Evolutionary conservation across 1,284 basidiomycete genomes (phyloP).

Genomic region (Inonotus obliquus): DNA sequence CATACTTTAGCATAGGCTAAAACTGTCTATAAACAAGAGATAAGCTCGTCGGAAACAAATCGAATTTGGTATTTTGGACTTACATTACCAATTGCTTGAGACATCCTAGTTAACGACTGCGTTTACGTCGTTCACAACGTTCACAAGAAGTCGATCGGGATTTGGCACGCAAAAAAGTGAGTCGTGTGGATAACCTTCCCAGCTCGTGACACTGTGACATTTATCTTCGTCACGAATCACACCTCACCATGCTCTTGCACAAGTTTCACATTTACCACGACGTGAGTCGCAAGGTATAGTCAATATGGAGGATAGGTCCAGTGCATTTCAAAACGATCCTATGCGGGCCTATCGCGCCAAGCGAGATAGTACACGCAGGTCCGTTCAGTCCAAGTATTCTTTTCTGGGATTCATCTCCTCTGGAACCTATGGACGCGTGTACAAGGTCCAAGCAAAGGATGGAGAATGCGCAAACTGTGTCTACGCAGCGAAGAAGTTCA

Average conservation of each 20-base stretch:
- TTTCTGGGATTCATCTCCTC: slow-evolving; percentile 98
- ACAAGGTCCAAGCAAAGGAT: slow-evolving; percentile 85
- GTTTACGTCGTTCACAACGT: background rate
- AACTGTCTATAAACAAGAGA: slow-evolving; percentile 59
- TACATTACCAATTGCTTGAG: slow-evolving; percentile 28
- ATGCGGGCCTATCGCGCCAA: slow-evolving; percentile 85
- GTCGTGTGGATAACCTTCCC: background rate
- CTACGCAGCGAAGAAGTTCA: slow-evolving; percentile 99
- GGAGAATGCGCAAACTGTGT: slow-evolving; percentile 57
- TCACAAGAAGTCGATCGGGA: too few species aligned
- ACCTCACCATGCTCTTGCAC: background rate
- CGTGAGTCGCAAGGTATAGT: background rate
- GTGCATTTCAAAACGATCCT: slow-evolving; percentile 51
- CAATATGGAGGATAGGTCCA: slow-evolving; percentile 34
- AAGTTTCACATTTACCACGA: background rate
- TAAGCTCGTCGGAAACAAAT: background rate
- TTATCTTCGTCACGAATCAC: background rate
- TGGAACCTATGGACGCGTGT: slow-evolving; percentile 96
- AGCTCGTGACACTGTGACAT: background rate
- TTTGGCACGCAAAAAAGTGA: background rate
- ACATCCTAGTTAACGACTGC: slow-evolving; percentile 19
- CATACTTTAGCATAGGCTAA: slow-evolving; percentile 92
- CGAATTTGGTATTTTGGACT: slow-evolving; percentile 1
- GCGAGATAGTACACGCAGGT: slow-evolving; percentile 62
- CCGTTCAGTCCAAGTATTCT: slow-evolving; percentile 78